Percentiles rank a stretch among this genome's conserved stretches.
These are phyloP conservation scores for Penicillium subrubescens DNA, from an alignment of 495 filamentous ascomycete genomes.

Conservation along the genomic window DNA sequence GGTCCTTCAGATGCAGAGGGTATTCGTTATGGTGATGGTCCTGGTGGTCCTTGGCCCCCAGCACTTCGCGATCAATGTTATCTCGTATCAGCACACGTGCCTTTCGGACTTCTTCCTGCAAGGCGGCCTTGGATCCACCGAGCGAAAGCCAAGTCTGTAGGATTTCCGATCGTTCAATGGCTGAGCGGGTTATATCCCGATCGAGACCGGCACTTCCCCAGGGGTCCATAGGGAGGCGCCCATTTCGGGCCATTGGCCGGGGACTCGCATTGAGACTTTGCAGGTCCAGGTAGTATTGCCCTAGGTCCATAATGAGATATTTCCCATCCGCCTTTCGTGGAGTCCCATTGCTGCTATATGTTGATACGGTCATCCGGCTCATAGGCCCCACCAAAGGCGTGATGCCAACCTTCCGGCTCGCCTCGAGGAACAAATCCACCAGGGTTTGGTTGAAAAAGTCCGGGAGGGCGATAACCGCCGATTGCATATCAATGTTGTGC, in stretches of 20 bases:
- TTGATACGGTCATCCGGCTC: slow-evolving; percentile 6
- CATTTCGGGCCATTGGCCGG: slow-evolving; percentile 4
- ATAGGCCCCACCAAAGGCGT: slow-evolving; percentile 3
- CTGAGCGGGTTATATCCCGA: slow-evolving; percentile 10
- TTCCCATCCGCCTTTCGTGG: slow-evolving; percentile 12
- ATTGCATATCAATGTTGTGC: slow-evolving; percentile 10
- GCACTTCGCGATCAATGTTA: slow-evolving; percentile 7
- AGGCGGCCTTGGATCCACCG: slow-evolving; percentile 6
- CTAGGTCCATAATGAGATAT: slow-evolving; percentile 9
- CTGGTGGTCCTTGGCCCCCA: slow-evolving; percentile 7
- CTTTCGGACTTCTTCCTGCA: slow-evolving; percentile 8
- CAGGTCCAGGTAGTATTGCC: slow-evolving; percentile 6
- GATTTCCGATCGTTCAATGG: slow-evolving; percentile 10
- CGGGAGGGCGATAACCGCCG: slow-evolving; percentile 7
- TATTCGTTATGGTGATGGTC: slow-evolving; percentile 12
- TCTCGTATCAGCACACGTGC: slow-evolving; percentile 10
- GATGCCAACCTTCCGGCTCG: slow-evolving; percentile 9
- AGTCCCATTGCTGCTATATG: slow-evolving; percentile 10
- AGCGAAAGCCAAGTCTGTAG: slow-evolving; percentile 9
- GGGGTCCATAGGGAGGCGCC: slow-evolving; percentile 9
- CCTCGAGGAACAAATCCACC: slow-evolving; percentile 8
- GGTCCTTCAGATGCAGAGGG: slow-evolving; percentile 7
- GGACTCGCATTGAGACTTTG: slow-evolving; percentile 7
- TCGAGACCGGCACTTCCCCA: slow-evolving; percentile 10
- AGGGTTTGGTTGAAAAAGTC: slow-evolving; percentile 11